phyloP scores from a whole-genome alignment of 2,329 filamentous ascomycete genomes.

The Penicillium sp. region DNA sequence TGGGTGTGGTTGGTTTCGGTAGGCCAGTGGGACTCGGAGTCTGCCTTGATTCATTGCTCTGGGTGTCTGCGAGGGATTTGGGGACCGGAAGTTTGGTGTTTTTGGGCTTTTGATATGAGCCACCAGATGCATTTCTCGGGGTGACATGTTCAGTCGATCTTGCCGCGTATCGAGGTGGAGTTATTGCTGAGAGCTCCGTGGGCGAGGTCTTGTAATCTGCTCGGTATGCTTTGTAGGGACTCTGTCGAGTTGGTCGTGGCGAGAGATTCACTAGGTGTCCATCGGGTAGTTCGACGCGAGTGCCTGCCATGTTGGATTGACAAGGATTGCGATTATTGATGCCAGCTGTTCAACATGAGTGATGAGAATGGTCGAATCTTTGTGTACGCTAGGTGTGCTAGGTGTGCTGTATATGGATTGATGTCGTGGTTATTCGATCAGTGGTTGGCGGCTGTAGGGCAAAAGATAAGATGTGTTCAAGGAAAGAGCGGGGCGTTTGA shows the following conservation, averaged over 20 bases:
- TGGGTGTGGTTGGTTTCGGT: conserved; percentile 10
- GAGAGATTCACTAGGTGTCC: conserved; percentile 34
- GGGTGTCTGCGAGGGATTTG: conserved; percentile 21
- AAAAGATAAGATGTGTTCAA: conserved; percentile 7
- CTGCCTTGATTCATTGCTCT: conserved; percentile 16
- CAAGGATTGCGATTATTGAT: not conserved
- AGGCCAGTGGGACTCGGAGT: conserved; percentile 16
- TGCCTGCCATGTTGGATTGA: conserved; percentile 27
- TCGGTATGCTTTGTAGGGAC: conserved; percentile 20
- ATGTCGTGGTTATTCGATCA: not conserved
- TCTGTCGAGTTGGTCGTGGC: conserved; percentile 20
- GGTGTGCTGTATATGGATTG: conserved; percentile 1
- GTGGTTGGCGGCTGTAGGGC: conserved; percentile 1
- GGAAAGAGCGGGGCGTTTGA: conserved; percentile 11
- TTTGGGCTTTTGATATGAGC: conserved; percentile 18
- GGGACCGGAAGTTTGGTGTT: conserved; percentile 33
- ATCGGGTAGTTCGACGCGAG: conserved; percentile 28
- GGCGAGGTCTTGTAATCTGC: conserved; percentile 11
- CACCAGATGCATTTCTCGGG: conserved; percentile 8
- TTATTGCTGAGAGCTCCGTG: conserved; percentile 9
- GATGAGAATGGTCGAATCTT: not conserved
- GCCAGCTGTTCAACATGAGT: conserved; percentile 21
- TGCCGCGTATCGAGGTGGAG: conserved; percentile 3
- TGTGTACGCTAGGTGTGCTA: not conserved
- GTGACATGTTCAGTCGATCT: conserved; percentile 10